phyloP scores from a whole-genome alignment of 192 early-diverging fungal genomes.

The Entophlyctis helioformis region DNA sequence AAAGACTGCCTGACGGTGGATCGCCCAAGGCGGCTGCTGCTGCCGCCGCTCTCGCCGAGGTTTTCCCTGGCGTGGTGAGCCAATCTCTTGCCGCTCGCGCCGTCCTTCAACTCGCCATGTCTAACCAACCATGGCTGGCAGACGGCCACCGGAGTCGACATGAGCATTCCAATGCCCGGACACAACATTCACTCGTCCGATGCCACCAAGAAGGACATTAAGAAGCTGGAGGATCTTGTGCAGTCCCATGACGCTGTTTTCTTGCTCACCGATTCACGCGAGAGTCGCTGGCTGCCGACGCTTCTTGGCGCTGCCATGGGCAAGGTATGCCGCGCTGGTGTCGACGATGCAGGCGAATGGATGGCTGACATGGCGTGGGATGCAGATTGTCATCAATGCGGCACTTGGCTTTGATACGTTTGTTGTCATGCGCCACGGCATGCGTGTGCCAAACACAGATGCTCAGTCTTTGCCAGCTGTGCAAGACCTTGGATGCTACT shows the following conservation, averaged over 20 bases:
- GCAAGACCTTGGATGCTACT: constrained; percentile 91
- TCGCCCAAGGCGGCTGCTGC: constrained; percentile 79
- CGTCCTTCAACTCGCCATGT: background rate
- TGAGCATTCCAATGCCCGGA: constrained; percentile 97
- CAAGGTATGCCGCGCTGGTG: background rate
- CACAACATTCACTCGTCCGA: constrained; percentile 35
- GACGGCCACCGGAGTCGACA: constrained; percentile 52
- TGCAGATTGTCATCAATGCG: constrained; percentile 75
- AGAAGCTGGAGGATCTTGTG: constrained; percentile 52
- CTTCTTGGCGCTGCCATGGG: constrained; percentile 59
- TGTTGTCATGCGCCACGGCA: constrained; percentile 92
- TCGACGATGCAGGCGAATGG: background rate
- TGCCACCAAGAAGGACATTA: constrained; percentile 23
- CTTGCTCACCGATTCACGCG: constrained; percentile 87
- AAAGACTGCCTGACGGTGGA: constrained; percentile 79
- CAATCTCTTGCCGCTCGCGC: too few relatives aligned
- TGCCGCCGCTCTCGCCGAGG: constrained; percentile 53
- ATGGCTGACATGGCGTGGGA: background rate
- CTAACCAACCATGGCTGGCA: constrained; percentile 13
- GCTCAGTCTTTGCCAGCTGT: too few relatives aligned
- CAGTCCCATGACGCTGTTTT: constrained; percentile 74
- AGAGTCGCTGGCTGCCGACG: constrained; percentile 93
- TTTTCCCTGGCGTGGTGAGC: constrained; percentile 75
- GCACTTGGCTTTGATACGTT: constrained; percentile 95
- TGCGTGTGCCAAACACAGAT: constrained; percentile 18